Conservation (phyloP, 1,284 basidiomycete species). For the Trametes polyzona region DNA sequence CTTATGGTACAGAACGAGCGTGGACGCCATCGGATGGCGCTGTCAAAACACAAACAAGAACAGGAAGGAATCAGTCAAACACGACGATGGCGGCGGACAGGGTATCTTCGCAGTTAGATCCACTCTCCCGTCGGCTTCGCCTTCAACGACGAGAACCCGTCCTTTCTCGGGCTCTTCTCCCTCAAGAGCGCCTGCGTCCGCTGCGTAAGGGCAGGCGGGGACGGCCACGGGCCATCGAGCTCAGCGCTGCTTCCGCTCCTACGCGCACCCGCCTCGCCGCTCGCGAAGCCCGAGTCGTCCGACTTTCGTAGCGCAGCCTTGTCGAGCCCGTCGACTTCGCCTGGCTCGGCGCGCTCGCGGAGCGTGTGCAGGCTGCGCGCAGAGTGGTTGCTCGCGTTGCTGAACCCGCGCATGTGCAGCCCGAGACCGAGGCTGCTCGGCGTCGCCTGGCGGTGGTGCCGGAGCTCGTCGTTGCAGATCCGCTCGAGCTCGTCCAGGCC, state of each 20-base stretch:
- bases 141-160: conserved; percentile 21
- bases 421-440: conserved; percentile 36
- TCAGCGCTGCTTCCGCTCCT: conserved; percentile 22
- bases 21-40: not conserved
- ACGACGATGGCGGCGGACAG: not conserved
- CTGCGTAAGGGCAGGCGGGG: conserved; percentile 19
- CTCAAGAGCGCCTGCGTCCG: conserved; percentile 19
- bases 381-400: conserved; percentile 33
- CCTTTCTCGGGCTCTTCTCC: conserved; percentile 24
- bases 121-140: conserved; percentile 30
- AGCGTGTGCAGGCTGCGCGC: conserved; percentile 37
- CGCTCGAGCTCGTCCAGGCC: conserved; percentile 61
- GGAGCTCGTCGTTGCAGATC: conserved; percentile 70
- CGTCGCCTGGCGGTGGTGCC: conserved; percentile 40
- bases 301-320: conserved; percentile 17
- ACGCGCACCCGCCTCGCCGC: conserved; percentile 18
- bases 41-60: not conserved
- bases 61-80: not conserved
- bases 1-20: not conserved
- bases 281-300: conserved; percentile 30
- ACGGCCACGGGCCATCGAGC: conserved; percentile 21
- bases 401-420: conserved; percentile 33
- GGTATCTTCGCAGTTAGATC: conserved; percentile 26
- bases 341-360: conserved; percentile 32
- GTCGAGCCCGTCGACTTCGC: conserved; percentile 7